phyloP scores from a whole-genome alignment of 495 filamentous ascomycete species.

The Evernia prunastri region DNA sequence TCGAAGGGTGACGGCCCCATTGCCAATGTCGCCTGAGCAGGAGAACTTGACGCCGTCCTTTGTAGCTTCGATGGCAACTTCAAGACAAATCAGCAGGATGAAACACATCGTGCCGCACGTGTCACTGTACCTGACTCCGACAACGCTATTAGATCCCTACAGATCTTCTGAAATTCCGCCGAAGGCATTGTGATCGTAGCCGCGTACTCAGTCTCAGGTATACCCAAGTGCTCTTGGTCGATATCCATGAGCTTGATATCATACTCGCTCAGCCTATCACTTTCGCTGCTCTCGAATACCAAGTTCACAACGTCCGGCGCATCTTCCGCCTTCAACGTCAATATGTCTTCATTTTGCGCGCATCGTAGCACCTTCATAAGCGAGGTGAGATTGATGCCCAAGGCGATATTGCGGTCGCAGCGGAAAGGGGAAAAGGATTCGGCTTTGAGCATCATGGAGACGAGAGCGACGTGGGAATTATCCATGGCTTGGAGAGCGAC shows the following conservation, averaged over 20 bases:
- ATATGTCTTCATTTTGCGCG: slow-evolving; percentile 88
- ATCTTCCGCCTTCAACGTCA: slow-evolving; percentile 96
- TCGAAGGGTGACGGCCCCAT: slow-evolving; percentile 84
- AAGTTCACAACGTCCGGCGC: slow-evolving; percentile 92
- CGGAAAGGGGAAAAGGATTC: slow-evolving; percentile 95
- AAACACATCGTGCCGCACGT: slow-evolving; percentile 6
- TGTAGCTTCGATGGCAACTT: slow-evolving; percentile 90
- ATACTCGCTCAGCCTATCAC: slow-evolving; percentile 91
- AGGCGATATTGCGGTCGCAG: slow-evolving; percentile 97
- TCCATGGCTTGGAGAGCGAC: slow-evolving; percentile 99
- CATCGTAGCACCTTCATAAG: slow-evolving; percentile 95
- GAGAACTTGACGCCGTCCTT: slow-evolving; percentile 98
- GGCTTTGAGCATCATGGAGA: slow-evolving; percentile 96
- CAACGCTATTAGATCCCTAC: slow-evolving; percentile 78
- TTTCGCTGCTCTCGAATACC: slow-evolving; percentile 86
- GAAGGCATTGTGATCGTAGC: slow-evolving; percentile 86
- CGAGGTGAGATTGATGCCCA: slow-evolving; percentile 93
- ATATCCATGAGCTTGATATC: slow-evolving; percentile 99
- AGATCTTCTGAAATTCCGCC: slow-evolving; percentile 89
- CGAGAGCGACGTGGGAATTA: slow-evolving; percentile 97
- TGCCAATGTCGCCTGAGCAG: slow-evolving; percentile 90
- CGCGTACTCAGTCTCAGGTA: slow-evolving; percentile 96
- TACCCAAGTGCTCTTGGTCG: slow-evolving; percentile 98
- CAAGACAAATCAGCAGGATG: slow-evolving; percentile 1
- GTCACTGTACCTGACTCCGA: slow-evolving; percentile 78